phyloP scores from a whole-genome alignment of 257 asterid species.

The Cruciata laevipes region DNA sequence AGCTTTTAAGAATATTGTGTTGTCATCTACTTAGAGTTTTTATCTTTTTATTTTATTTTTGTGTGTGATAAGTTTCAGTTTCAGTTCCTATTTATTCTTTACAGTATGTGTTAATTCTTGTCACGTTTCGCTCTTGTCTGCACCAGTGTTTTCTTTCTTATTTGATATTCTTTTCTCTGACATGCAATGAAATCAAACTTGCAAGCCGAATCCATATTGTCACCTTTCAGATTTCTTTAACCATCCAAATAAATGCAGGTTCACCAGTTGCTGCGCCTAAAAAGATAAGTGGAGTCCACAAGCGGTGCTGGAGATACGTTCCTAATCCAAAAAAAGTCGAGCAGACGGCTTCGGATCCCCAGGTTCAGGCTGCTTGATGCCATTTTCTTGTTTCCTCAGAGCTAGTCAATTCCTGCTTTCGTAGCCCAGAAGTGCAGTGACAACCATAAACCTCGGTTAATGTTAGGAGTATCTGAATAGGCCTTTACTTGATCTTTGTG shows the following conservation, averaged over 20 bases:
- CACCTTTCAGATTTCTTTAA: not conserved
- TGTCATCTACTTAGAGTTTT: not conserved
- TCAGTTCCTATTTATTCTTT: not conserved
- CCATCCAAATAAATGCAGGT: constrained; percentile 34
- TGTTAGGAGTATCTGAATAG: not conserved
- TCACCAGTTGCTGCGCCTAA: constrained; percentile 76
- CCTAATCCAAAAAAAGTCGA: constrained; percentile 33
- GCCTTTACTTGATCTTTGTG: not conserved
- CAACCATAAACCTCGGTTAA: not conserved
- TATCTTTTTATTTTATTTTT: too few species aligned
- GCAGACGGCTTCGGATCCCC: constrained; percentile 33
- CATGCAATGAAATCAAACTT: not conserved
- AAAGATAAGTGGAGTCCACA: constrained; percentile 94
- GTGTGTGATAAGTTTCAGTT: not conserved
- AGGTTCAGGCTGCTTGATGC: constrained; percentile 38
- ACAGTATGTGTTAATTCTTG: not conserved
- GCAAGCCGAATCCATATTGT: not conserved
- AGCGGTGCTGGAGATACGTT: constrained; percentile 89
- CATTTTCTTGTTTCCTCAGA: constrained; percentile 1
- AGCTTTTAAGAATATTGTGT: not conserved
- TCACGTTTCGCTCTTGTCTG: not conserved
- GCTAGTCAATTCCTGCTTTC: not conserved
- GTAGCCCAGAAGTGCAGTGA: not conserved
- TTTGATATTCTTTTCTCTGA: not conserved
- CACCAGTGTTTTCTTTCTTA: not conserved